These are phyloP conservation scores for Pseudofabraea citricarpa DNA, from an alignment of 2,329 filamentous ascomycete genomes.

Conservation along the genomic window DNA sequence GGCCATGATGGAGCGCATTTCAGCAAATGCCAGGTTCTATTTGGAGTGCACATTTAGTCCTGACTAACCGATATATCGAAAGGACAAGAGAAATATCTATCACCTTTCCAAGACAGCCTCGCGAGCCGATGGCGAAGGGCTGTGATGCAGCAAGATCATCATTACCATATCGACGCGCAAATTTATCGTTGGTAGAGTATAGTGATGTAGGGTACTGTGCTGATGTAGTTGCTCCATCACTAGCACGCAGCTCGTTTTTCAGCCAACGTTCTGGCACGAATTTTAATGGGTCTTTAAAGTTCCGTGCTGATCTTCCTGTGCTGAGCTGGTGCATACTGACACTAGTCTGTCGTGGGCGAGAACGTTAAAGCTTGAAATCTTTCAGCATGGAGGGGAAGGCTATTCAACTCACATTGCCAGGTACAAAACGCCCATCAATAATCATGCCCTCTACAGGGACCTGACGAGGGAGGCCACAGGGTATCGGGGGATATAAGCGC, in stretches of 20 bases:
- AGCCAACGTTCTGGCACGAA: slow-evolving; percentile 27
- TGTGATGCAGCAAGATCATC: slow-evolving; percentile 9
- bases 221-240: slow-evolving; percentile 6
- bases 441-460: slow-evolving; percentile 12
- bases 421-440: slow-evolving; percentile 12
- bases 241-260: slow-evolving; percentile 11
- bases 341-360: neutral
- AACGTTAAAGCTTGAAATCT: neutral
- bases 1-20: slow-evolving; percentile 16
- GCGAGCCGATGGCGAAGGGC: slow-evolving; percentile 5
- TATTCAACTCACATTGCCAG: slow-evolving; percentile 5
- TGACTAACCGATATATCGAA: neutral
- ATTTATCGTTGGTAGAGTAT: neutral
- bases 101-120: slow-evolving; percentile 10
- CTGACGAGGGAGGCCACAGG: slow-evolving; percentile 8
- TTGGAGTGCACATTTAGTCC: slow-evolving; percentile 2
- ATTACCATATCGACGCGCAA: slow-evolving; percentile 3
- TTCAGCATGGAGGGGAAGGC: neutral
- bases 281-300: slow-evolving; percentile 21
- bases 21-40: slow-evolving; percentile 13
- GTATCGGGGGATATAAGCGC: slow-evolving; percentile 31
- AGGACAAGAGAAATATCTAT: neutral
- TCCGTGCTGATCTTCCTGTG: slow-evolving; percentile 1
- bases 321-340: slow-evolving; percentile 5
- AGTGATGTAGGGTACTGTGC: neutral